phyloP scores from a whole-genome alignment of 148 eudicot species.

The Camellia sinensis region DNA sequence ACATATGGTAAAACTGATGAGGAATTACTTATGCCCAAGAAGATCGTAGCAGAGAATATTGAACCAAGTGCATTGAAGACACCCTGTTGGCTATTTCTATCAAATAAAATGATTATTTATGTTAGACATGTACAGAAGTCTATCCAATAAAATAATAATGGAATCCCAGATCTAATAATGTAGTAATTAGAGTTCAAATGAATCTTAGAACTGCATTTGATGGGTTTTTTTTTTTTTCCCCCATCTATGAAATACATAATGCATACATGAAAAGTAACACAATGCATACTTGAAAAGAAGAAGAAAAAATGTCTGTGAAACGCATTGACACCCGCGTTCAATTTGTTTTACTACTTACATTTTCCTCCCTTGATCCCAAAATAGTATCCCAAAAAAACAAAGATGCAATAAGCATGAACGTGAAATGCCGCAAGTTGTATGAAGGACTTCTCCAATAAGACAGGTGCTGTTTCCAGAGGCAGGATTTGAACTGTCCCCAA shows the following conservation, averaged over 20 bases:
- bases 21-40: slow-evolving; percentile 61
- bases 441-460: slow-evolving; percentile 92
- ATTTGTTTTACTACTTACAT: slow-evolving; percentile 43
- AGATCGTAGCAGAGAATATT: slow-evolving; percentile 45
- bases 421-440: slow-evolving; percentile 55
- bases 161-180: neutral
- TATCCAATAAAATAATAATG: neutral
- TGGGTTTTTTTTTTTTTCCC: neutral
- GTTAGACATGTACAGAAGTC: neutral
- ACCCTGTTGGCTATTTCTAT: slow-evolving; percentile 62
- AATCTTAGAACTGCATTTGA: neutral
- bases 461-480: slow-evolving; percentile 74
- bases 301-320: neutral
- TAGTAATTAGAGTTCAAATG: neutral
- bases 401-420: slow-evolving; percentile 40
- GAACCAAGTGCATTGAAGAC: slow-evolving; percentile 58
- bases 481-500: slow-evolving; percentile 72
- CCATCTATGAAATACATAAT: neutral
- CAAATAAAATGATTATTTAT: slow-evolving; percentile 11
- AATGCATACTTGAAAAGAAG: neutral
- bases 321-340: neutral
- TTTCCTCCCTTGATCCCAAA: slow-evolving; percentile 59
- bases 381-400: slow-evolving; percentile 49
- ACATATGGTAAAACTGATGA: slow-evolving; percentile 50
- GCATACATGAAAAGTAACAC: too few species aligned